A percentile compares a stretch with the other conserved stretches of the same genome.
Evolutionary conservation across 2,329 filamentous ascomycete genomes (phyloP).

Genomic region (Harringtonia aguacate): DNA sequence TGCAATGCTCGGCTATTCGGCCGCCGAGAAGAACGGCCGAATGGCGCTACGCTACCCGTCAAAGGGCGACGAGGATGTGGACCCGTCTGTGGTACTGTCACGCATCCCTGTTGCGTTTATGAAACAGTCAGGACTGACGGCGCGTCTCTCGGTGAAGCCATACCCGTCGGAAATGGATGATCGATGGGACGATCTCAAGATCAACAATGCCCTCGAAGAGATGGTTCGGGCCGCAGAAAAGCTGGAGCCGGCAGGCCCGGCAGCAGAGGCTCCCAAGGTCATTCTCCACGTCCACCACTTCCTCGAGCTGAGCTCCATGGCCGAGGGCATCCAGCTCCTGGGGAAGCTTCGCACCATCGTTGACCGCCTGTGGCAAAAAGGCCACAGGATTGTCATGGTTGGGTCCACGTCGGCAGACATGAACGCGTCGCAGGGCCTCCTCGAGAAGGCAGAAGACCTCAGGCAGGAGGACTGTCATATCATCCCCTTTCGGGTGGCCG

Average conservation of each 20-base stretch:
- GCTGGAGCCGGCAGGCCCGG: constrained; percentile 15
- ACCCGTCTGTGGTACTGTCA: constrained; percentile 15
- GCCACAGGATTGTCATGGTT: constrained; percentile 63
- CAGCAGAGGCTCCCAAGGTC: constrained; percentile 19
- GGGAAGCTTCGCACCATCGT: constrained; percentile 59
- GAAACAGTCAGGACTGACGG: constrained; percentile 1
- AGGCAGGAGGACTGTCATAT: constrained; percentile 20
- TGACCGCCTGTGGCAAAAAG: constrained; percentile 59
- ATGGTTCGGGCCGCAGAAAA: constrained; percentile 38
- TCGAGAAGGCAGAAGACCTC: constrained; percentile 19
- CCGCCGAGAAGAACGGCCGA: constrained; percentile 43
- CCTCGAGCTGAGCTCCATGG: constrained; percentile 60
- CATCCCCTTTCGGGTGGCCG: constrained; percentile 16
- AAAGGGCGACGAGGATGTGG: constrained; percentile 22
- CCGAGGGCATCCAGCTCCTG: constrained; percentile 60
- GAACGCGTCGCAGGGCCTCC: constrained; percentile 22
- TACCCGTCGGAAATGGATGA: constrained; percentile 25
- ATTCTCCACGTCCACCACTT: constrained; percentile 76
- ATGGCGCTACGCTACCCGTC: constrained; percentile 25
- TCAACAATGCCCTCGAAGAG: constrained; percentile 44
- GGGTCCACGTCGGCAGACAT: constrained; percentile 59
- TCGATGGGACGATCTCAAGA: constrained; percentile 52
- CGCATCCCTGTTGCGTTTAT: constrained; percentile 10
- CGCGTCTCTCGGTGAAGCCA: constrained; percentile 14
- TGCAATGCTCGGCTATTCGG: constrained; percentile 45